These are phyloP conservation scores for Hyphopichia burtonii DNA, from an alignment of 1,139 yeast genomes.

Conservation along the genomic window DNA sequence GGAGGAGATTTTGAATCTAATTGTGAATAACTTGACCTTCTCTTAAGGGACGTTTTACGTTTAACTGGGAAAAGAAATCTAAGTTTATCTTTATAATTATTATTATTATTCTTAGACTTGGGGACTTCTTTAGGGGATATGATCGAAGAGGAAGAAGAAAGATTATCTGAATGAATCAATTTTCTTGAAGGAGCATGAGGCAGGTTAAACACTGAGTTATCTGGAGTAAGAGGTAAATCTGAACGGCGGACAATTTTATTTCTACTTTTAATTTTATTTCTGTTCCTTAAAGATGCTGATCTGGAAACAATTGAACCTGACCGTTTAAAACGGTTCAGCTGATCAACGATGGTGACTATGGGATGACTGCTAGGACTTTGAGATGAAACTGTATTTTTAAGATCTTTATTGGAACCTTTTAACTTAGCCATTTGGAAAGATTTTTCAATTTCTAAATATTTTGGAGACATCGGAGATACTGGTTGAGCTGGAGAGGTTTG, in stretches of 20 bases:
- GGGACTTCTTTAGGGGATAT: neutral
- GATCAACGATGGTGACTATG: constrained; percentile 28
- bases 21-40: constrained; percentile 16
- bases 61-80: constrained; percentile 36
- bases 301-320: constrained; percentile 33
- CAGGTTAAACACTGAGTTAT: neutral
- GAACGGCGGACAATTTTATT: constrained; percentile 27
- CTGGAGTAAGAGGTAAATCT: constrained; percentile 9
- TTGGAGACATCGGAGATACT: neutral
- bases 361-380: constrained; percentile 15
- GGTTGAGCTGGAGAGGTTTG: neutral
- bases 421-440: neutral
- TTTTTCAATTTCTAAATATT: constrained; percentile 1
- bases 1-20: constrained; percentile 14
- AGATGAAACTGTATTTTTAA: neutral
- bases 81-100: constrained; percentile 5
- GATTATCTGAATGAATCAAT: neutral
- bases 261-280: constrained; percentile 29
- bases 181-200: neutral
- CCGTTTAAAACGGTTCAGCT: constrained; percentile 15
- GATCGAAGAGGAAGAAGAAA: neutral
- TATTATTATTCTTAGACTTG: neutral
- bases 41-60: constrained; percentile 34
- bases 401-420: neutral
- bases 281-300: constrained; percentile 30